Percentiles rank a stretch among this genome's conserved stretches.
Conservation (phyloP, 352 stramenopile species). For the Pythium chondricola region DNA sequence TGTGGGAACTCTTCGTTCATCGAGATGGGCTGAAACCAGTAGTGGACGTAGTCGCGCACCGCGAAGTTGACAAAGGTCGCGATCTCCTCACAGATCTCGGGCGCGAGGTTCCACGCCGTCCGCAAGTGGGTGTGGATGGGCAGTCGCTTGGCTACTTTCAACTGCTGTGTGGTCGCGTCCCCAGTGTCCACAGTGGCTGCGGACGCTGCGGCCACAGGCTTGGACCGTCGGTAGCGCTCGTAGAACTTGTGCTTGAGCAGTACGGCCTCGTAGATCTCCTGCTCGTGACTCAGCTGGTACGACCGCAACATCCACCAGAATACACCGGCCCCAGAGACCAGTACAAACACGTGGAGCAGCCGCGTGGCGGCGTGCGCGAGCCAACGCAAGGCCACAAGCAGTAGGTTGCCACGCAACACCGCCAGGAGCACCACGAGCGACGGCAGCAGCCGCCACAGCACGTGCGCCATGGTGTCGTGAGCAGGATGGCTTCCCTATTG, state of each 20-base stretch:
- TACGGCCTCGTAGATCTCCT: conserved; percentile 50
- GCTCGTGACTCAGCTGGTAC: conserved; percentile 56
- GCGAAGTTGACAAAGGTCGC: conserved; percentile 35
- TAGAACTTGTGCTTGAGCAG: conserved; percentile 48
- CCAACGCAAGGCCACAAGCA: conserved; percentile 4
- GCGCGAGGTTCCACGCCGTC: conserved; percentile 46
- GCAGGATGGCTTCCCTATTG: no score
- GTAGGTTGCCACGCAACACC: conserved; percentile 3
- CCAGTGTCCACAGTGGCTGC: background rate
- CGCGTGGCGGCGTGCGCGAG: conserved; percentile 12
- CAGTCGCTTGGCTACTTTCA: conserved; percentile 50
- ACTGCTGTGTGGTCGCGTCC: conserved; percentile 45
- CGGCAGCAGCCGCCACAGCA: conserved; percentile 20
- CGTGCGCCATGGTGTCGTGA: background rate
- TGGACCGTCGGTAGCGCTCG: conserved; percentile 34
- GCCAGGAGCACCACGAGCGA: conserved; percentile 17
- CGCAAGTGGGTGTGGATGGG: conserved; percentile 54
- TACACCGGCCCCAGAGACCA: conserved; percentile 37
- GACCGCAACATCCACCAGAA: conserved; percentile 61
- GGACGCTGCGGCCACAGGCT: conserved; percentile 2
- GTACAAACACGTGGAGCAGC: conserved; percentile 32
- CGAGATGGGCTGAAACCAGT: conserved; percentile 65
- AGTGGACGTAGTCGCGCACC: conserved; percentile 54
- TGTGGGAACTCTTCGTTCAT: conserved; percentile 59
- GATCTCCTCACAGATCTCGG: conserved; percentile 60